Percentiles rank a stretch among this genome's conserved stretches.
These are phyloP conservation scores for Saccharomycopsis fermentans DNA, from an alignment of 805 yeast species.

Conservation along the genomic window DNA sequence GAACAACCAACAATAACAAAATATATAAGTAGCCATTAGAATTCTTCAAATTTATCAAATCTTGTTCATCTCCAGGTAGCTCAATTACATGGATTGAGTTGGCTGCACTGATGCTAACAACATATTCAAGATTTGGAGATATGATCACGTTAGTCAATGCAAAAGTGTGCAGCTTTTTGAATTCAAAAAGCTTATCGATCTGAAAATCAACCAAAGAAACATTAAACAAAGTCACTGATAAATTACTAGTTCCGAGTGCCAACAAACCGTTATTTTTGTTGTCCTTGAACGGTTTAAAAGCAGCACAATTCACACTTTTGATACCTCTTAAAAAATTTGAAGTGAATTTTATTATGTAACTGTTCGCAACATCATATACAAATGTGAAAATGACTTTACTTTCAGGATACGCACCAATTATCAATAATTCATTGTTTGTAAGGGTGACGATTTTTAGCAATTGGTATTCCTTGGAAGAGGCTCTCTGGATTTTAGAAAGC, in stretches of 20 bases:
- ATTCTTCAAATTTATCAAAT: constrained; percentile 2
- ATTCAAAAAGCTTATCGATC: constrained; percentile 31
- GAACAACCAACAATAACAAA: not conserved
- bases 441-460: not conserved
- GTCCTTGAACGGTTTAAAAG: constrained; percentile 1
- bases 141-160: constrained; percentile 57
- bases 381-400: constrained; percentile 4
- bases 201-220: constrained; percentile 30
- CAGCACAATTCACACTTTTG: constrained; percentile 14
- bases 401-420: constrained; percentile 8
- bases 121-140: constrained; percentile 51
- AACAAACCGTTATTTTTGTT: constrained; percentile 5
- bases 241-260: constrained; percentile 15
- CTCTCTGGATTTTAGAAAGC: not conserved
- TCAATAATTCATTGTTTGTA: constrained; percentile 1
- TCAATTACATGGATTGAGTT: constrained; percentile 55
- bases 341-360: not conserved
- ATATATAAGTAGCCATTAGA: not conserved
- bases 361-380: not conserved
- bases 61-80: constrained; percentile 37
- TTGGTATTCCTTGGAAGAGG: not conserved
- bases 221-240: constrained; percentile 7
- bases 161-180: constrained; percentile 61
- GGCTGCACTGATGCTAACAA: constrained; percentile 74
- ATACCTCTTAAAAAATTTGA: constrained; percentile 5